Evolutionary conservation across 805 yeast genomes (phyloP).

Genomic region (Candida caryicola): DNA sequence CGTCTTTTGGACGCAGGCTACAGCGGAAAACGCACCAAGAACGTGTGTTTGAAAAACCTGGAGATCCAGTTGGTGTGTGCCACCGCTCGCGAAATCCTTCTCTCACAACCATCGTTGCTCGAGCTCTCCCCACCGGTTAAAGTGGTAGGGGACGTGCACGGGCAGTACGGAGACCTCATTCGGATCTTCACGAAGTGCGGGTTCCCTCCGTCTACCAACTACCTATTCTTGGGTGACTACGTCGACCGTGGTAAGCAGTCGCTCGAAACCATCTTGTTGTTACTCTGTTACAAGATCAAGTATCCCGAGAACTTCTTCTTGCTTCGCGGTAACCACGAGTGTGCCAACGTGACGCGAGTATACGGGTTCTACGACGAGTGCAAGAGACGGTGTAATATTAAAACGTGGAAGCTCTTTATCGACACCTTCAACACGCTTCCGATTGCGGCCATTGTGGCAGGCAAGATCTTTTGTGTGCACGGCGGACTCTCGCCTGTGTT

Average conservation of each 20-base stretch:
- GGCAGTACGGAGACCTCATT: slow-evolving; percentile 89
- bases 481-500: slow-evolving; percentile 80
- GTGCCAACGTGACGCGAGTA: slow-evolving; percentile 94
- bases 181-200: slow-evolving; percentile 94
- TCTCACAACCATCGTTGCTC: slow-evolving; percentile 84
- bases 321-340: slow-evolving; percentile 94
- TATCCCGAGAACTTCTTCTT: slow-evolving; percentile 95
- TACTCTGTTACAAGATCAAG: slow-evolving; percentile 90
- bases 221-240: slow-evolving; percentile 90
- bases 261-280: slow-evolving; percentile 81
- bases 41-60: slow-evolving; percentile 82
- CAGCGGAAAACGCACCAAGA: slow-evolving; percentile 87
- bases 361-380: slow-evolving; percentile 98
- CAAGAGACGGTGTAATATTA: slow-evolving; percentile 86
- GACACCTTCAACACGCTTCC: slow-evolving; percentile 96
- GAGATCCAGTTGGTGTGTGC: slow-evolving; percentile 87
- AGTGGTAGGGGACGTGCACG: slow-evolving; percentile 93
- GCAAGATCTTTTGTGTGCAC: slow-evolving; percentile 89
- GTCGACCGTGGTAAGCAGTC: slow-evolving; percentile 98
- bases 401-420: slow-evolving; percentile 89
- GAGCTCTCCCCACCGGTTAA: slow-evolving; percentile 86
- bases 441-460: slow-evolving; percentile 92
- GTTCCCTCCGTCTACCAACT: slow-evolving; percentile 92
- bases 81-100: slow-evolving; percentile 82
- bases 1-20: slow-evolving; percentile 93